These are phyloP conservation scores for Alternaria sp. DNA, from an alignment of 2,329 filamentous ascomycete species.

Conservation along the genomic window DNA sequence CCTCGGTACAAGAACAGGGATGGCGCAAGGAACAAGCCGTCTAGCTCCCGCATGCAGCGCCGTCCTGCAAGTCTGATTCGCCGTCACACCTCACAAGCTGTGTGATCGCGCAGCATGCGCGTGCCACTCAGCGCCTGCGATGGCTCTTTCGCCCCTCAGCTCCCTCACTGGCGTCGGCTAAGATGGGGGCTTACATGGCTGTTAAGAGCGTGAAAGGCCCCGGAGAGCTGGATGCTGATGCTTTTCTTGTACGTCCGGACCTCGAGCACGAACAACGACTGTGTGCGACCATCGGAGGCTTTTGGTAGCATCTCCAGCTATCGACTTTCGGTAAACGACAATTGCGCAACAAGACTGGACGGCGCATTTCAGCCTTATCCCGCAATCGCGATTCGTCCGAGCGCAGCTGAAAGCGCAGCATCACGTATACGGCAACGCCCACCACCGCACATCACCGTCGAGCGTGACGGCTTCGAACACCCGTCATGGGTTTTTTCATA, in stretches of 20 bases:
- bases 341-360: not conserved
- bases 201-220: slow-evolving; percentile 34
- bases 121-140: slow-evolving; percentile 43
- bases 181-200: slow-evolving; percentile 21
- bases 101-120: slow-evolving; percentile 38
- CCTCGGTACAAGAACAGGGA: slow-evolving; percentile 8
- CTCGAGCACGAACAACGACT: slow-evolving; percentile 12
- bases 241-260: slow-evolving; percentile 6
- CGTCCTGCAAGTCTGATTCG: slow-evolving; percentile 28
- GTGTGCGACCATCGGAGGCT: slow-evolving; percentile 15
- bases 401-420: slow-evolving; percentile 9
- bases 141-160: slow-evolving; percentile 30
- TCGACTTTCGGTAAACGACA: not conserved
- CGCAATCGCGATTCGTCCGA: slow-evolving; percentile 7
- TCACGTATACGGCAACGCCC: not conserved
- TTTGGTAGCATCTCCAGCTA: not conserved
- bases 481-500: slow-evolving; percentile 55
- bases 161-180: slow-evolving; percentile 21
- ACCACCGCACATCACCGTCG: not conserved
- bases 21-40: slow-evolving; percentile 21
- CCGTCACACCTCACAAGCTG: slow-evolving; percentile 25
- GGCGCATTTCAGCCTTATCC: slow-evolving; percentile 3
- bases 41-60: slow-evolving; percentile 20
- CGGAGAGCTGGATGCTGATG: slow-evolving; percentile 11
- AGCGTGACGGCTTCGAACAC: not conserved